A percentile compares a stretch with the other conserved stretches of the same genome.
Conservation (phyloP, 495 filamentous ascomycete species). For the Extremus antarcticus region DNA sequence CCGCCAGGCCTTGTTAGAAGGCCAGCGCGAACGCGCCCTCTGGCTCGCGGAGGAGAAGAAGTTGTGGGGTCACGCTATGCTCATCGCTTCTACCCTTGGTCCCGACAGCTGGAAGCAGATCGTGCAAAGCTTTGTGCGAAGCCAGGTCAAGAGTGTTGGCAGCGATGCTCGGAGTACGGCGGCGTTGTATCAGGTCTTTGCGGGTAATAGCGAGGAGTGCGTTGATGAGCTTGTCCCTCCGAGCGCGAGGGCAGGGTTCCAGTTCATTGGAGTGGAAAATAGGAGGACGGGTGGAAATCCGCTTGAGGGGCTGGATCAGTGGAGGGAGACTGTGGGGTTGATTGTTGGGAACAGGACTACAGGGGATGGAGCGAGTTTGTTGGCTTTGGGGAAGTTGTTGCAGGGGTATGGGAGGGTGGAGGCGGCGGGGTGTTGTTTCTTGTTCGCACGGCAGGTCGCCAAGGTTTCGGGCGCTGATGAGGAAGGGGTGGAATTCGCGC, state of each 20-base stretch:
- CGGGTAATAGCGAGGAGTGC: conserved; percentile 87
- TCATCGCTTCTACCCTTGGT: conserved; percentile 69
- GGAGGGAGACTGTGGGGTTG: conserved; percentile 80
- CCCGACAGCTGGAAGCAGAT: conserved; percentile 77
- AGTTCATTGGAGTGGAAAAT: conserved; percentile 66
- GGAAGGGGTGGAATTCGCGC: conserved; percentile 59
- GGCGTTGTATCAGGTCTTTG: conserved; percentile 83
- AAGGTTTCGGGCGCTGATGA: conserved; percentile 80
- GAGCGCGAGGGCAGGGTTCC: conserved; percentile 81
- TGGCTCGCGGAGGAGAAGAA: conserved; percentile 91
- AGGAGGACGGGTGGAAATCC: conserved; percentile 56
- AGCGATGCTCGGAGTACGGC: conserved; percentile 75
- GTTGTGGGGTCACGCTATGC: conserved; percentile 91
- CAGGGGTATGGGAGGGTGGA: conserved; percentile 76
- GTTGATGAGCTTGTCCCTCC: conserved; percentile 94
- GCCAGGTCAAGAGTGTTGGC: conserved; percentile 72
- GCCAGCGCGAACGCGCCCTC: conserved; percentile 82
- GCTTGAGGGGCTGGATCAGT: conserved; percentile 76
- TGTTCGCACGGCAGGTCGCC: conserved; percentile 44
- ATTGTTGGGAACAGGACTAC: conserved; percentile 77
- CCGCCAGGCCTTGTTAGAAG: conserved; percentile 57
- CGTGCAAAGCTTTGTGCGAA: conserved; percentile 82
- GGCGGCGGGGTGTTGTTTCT: conserved; percentile 80
- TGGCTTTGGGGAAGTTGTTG: conserved; percentile 74
- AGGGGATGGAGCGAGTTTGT: conserved; percentile 64